Percentiles rank a stretch among this genome's conserved stretches.
Evolutionary conservation across 176 grass and related monocot species (phyloP).

Genomic region (Aegilops umbellulata): DNA sequence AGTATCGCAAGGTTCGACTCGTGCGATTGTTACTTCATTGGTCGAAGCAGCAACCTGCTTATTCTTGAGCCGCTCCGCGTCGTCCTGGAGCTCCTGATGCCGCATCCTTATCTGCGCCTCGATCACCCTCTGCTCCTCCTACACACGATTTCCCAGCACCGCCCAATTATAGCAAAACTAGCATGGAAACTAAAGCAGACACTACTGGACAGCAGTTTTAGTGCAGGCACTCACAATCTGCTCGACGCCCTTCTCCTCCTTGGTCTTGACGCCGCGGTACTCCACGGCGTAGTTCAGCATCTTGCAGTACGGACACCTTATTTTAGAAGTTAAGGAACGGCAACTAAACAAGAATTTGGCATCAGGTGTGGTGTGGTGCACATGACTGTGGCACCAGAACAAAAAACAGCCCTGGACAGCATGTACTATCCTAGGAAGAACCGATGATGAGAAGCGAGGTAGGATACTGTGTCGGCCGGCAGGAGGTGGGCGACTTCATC

Average conservation of each 20-base stretch:
- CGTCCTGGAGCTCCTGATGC: conserved; percentile 79
- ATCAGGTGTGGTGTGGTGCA: too few relatives aligned
- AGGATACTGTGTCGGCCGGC: conserved; percentile 82
- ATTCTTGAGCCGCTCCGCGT: conserved; percentile 68
- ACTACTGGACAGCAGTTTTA: neutral
- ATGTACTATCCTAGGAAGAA: neutral
- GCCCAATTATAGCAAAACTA: neutral
- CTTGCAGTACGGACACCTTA: conserved; percentile 92
- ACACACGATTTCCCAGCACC: neutral
- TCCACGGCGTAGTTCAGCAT: conserved; percentile 76
- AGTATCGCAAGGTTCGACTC: conserved; percentile 36
- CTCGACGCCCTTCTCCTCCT: conserved; percentile 88
- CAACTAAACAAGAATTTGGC: neutral
- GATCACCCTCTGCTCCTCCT: conserved; percentile 99
- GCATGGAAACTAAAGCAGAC: neutral
- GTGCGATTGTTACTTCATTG: neutral
- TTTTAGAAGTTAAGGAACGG: conserved; percentile 32
- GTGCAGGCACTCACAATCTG: conserved; percentile 65
- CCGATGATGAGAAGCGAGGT: neutral
- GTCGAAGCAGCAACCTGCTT: conserved; percentile 35
- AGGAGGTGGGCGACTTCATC: conserved; percentile 69
- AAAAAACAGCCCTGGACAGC: neutral
- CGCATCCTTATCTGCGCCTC: conserved; percentile 92
- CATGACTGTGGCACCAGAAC: neutral
- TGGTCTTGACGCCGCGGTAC: conserved; percentile 80